phyloP scores from a whole-genome alignment of 2,329 filamentous ascomycete genomes.

The Leptoxyphium fumago region DNA sequence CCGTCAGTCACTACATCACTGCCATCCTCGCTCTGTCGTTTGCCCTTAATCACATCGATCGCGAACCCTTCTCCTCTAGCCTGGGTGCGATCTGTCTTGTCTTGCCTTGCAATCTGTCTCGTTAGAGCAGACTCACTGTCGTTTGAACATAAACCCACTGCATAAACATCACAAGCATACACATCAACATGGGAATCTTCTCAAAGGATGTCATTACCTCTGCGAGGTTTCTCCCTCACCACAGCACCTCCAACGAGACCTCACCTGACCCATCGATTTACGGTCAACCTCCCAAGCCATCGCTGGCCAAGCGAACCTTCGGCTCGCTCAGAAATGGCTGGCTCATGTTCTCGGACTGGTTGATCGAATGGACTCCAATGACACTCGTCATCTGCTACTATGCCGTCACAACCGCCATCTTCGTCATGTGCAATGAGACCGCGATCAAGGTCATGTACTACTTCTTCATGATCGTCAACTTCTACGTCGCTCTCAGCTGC shows the following conservation, averaged over 20 bases:
- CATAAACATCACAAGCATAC: too few relatives aligned
- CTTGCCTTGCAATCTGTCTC: too few relatives aligned
- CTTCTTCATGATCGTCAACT: slow-evolving; percentile 19
- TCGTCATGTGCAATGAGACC: slow-evolving; percentile 12
- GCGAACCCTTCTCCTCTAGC: too few relatives aligned
- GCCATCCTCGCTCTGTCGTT: too few relatives aligned
- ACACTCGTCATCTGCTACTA: slow-evolving; percentile 16
- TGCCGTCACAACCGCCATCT: slow-evolving; percentile 17
- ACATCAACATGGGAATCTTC: background rate
- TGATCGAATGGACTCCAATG: slow-evolving; percentile 18
- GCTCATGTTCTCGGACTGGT: slow-evolving; percentile 14
- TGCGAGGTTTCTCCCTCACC: background rate
- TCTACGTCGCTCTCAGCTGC: slow-evolving; percentile 16
- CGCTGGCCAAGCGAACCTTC: background rate
- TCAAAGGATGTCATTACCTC: background rate
- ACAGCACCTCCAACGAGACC: background rate
- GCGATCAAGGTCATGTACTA: slow-evolving; percentile 19
- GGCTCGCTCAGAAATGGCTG: background rate
- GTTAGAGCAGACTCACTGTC: too few relatives aligned
- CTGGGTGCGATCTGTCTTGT: too few relatives aligned
- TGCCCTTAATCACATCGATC: too few relatives aligned
- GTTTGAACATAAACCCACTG: too few relatives aligned
- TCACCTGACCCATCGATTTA: background rate
- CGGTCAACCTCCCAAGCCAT: background rate
- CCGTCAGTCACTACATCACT: too few relatives aligned